These are phyloP conservation scores for Phycomyces blakesleeanus DNA, from an alignment of 192 early-diverging fungal species.

Conservation along the genomic window DNA sequence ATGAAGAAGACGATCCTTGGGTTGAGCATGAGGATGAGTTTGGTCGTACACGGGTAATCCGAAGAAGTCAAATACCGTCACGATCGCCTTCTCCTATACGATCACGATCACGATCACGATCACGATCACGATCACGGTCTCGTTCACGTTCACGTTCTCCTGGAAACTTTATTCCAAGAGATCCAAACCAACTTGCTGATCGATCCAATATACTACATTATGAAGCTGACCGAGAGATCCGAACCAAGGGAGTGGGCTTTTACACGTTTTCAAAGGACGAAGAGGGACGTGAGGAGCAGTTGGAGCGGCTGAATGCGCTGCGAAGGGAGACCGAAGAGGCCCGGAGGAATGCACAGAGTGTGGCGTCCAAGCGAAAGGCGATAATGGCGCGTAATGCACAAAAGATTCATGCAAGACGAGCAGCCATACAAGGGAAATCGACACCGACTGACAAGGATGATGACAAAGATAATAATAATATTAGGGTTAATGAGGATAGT, in stretches of 20 bases:
- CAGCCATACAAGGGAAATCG: not conserved
- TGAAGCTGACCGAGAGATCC: constrained; percentile 42
- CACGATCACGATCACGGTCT: constrained; percentile 10
- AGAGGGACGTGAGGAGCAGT: constrained; percentile 54
- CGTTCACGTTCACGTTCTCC: not conserved
- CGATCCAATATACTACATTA: constrained; percentile 7
- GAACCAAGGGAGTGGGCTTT: constrained; percentile 66
- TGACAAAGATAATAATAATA: not conserved
- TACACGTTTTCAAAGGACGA: constrained; percentile 68
- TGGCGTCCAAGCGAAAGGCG: constrained; percentile 37
- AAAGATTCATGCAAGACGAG: constrained; percentile 20
- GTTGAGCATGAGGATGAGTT: constrained; percentile 73
- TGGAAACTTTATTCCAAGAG: not conserved
- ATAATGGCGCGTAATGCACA: constrained; percentile 15
- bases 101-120: not conserved
- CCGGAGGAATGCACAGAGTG: constrained; percentile 37
- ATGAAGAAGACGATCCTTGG: constrained; percentile 61
- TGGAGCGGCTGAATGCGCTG: constrained; percentile 54
- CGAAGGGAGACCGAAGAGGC: constrained; percentile 47
- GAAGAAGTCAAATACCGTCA: constrained; percentile 18
- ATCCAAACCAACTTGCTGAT: not conserved
- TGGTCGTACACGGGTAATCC: constrained; percentile 61
- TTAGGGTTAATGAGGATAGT: constrained; percentile 16
- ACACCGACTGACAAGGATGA: constrained; percentile 9
- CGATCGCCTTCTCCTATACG: constrained; percentile 16